Base-by-base conservation (phyloP, 2,329 filamentous ascomycete species). In the Stagonosporopsis chrysanthemi region DNA sequence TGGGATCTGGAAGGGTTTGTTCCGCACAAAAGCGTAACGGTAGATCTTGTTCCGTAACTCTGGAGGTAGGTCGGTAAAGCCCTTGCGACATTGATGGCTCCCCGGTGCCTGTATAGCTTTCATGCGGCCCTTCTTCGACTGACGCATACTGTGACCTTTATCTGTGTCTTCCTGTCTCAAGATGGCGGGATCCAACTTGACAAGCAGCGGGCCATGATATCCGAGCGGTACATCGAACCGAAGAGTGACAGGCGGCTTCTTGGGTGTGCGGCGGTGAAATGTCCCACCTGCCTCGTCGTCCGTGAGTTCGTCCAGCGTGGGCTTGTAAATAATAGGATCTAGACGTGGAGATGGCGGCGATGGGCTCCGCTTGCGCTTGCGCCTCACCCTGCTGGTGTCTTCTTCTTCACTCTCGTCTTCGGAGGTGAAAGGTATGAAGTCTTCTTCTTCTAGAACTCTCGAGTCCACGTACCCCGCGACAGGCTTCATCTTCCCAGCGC, bases 31-130 rank as follows among this genome's bases (percentile, higher is more conserved):
- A 9, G 80, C 56, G 8, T 75, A 60, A 4, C 76, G 72, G 62
- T 84, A 84, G 35, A 83, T 73, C 17, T 77, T 74, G 58, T 82
- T 81, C 14, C 82, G 76, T 4, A 84, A 60, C 61, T 83, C 82
- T 15, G 68, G 65, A 4, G 68, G 73, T n/a, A 75, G 56, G 44
- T 69, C 68, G 4, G 61, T 57, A 54, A 76, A 75, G 28, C 70
- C 62, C 15, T 48, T 61, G 5, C 23, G 29, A 24, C 42, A 53
- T 19, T 38, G 45, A 24, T 51, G 31, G 1, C 17, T 19, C 9
- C 19, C 26, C 19, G 28, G 45, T 33, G 22, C 19, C 28, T 39
- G 15, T 12, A 48, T 42, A 9, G 8, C 54, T 8, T 31, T 8
- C 2, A 29, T 4, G 33, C 19, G 38, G 11, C 47, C 41, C 14